Conservation (phyloP, 345 rosid species). For the Eucalyptus curtisii region DNA sequence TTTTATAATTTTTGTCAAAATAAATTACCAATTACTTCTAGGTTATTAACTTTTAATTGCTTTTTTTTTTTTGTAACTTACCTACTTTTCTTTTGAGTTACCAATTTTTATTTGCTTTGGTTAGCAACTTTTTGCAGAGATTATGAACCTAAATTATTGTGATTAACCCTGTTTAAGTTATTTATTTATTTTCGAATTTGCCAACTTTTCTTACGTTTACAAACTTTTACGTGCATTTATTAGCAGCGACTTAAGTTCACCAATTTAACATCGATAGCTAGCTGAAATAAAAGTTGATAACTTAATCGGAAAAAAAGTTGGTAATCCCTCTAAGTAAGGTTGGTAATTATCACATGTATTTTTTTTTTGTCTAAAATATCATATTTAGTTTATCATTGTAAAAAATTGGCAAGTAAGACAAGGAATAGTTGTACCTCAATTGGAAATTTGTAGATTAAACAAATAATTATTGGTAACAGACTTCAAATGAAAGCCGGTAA, state of each 20-base stretch:
- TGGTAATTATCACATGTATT: too few relatives aligned
- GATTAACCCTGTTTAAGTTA: not conserved
- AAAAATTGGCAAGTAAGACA: not conserved
- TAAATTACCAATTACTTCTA: not conserved
- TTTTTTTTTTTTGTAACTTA: not conserved
- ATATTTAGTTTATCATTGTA: not conserved
- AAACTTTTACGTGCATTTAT: not conserved
- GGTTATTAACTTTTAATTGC: too few relatives aligned
- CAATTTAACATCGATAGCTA: not conserved
- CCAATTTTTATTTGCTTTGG: not conserved
- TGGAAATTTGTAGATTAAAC: not conserved
- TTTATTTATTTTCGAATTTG: not conserved
- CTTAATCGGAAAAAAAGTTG: not conserved
- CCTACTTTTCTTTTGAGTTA: not conserved
- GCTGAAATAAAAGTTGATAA: not conserved
- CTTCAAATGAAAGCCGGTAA: not conserved
- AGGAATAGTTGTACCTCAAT: not conserved
- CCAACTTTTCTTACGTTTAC: not conserved
- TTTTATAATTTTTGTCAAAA: not conserved
- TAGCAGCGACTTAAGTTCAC: not conserved
- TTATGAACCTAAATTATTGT: not conserved
- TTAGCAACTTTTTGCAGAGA: not conserved
- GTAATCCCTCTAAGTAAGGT: not conserved
- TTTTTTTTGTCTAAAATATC: too few relatives aligned
- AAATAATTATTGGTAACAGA: not conserved